Conservation (phyloP, 2,329 filamentous ascomycete species). For the Tricladium varicosporioides region DNA sequence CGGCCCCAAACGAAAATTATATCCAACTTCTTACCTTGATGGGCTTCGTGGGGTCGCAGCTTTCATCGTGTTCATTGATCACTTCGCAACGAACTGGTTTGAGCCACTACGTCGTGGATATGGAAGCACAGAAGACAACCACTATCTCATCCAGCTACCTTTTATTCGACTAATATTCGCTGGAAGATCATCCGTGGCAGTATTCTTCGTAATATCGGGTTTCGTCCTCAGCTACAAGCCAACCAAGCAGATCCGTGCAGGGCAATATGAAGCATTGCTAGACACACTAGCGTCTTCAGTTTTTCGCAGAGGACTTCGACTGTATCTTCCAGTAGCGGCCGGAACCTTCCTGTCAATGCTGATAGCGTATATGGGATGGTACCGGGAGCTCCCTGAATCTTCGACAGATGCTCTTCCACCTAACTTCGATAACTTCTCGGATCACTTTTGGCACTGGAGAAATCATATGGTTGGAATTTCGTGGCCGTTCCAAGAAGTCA, state of each 20-base stretch:
- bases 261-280: constrained; percentile 35
- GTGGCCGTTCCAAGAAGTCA: background rate
- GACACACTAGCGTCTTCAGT: constrained; percentile 41
- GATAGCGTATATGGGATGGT: constrained; percentile 33
- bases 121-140: constrained; percentile 28
- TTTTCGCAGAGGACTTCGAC: constrained; percentile 42
- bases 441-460: constrained; percentile 31
- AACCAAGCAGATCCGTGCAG: constrained; percentile 37
- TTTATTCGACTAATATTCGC: constrained; percentile 43
- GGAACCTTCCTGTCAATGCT: constrained; percentile 40
- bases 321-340: constrained; percentile 42
- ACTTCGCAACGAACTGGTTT: constrained; percentile 19
- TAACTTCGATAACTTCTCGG: constrained; percentile 23
- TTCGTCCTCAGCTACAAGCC: constrained; percentile 44
- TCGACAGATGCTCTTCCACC: constrained; percentile 7
- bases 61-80: constrained; percentile 16
- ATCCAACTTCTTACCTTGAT: constrained; percentile 44
- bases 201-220: constrained; percentile 50
- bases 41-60: constrained; percentile 45
- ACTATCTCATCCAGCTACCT: constrained; percentile 40
- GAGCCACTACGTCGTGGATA: constrained; percentile 16
- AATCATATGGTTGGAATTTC: constrained; percentile 14
- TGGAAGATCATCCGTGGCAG: constrained; percentile 43
- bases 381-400: constrained; percentile 17
- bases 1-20: constrained; percentile 14